phyloP scores from a whole-genome alignment of 306 rosid species.

The Sicyos edulis region DNA sequence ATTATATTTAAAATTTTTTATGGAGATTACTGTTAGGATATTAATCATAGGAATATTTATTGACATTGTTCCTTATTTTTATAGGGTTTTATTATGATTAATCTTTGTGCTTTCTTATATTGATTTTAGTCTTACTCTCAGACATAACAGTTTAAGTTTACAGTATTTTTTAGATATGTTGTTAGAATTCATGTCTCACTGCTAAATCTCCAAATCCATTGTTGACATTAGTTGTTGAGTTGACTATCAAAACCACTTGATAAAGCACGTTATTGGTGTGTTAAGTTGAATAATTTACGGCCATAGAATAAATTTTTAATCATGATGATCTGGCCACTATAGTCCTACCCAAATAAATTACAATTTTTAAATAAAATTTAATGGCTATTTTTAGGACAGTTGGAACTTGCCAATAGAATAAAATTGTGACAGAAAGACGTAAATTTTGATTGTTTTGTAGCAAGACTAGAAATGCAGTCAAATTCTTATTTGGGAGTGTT shows the following conservation, averaged over 20 bases:
- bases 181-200: background rate
- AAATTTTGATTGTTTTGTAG: background rate
- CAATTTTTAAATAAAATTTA: background rate
- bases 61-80: background rate
- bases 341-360: conserved; percentile 3
- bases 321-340: conserved; percentile 10
- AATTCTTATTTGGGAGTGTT: background rate
- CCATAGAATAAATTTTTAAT: background rate
- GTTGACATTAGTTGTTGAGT: background rate
- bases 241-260: background rate
- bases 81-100: background rate
- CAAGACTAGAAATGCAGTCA: background rate
- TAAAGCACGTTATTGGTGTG: too few species aligned
- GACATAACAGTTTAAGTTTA: background rate
- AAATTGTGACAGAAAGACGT: background rate
- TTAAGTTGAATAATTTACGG: conserved; percentile 6
- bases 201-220: background rate
- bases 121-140: background rate
- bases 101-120: background rate
- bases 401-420: background rate
- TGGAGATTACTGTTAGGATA: too few species aligned
- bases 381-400: background rate
- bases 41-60: background rate
- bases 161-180: background rate
- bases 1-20: too few species aligned